Base-by-base conservation (phyloP, 225 moss, liverwort and hornwort genomes). In the Marchantia paleacea region DNA sequence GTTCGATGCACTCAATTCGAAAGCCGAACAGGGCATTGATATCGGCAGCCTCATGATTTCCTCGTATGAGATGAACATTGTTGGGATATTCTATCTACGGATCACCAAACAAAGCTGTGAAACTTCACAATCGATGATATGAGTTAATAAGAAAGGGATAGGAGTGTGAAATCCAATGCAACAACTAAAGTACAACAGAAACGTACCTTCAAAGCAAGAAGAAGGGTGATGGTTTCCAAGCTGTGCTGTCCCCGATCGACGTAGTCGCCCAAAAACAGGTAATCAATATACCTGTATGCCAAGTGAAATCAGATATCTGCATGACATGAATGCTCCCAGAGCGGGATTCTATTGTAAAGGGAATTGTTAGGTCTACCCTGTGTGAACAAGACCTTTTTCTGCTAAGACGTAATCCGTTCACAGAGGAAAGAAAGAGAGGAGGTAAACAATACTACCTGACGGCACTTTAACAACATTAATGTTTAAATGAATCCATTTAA, bases 1-100 rank as follows among this genome's bases (percentile, higher is more conserved):
- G 83, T 65, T 99, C 97, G 80, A 99, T 95, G 78, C 95, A 99
- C 80, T 99, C 97, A 54, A 99, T 95, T 31, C 97, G 95, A 49
- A 99, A 99, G 25, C 97, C 97, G 76, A 99, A 99, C 3, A 99
- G 82, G 30, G 95, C 97, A 89, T 99, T 99, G 31, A 99, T 95
- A 75, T 99, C 95, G 16, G 95, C 95, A 91, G 97, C 97, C 78
- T 99, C 97, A 80, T 99, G 97, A 73, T 99, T 99, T 86, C 97
- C 97, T 57, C 97, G 82, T 65, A 99, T 99, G 14, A 99, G 90
- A 68, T 95, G 95, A 7, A 99, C 86, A 70, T 93, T 99, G 0
- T 76, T 95, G 54, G 97, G 97, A 66, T 99, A 99, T 55, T 99
- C 95, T 69, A 95, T 85, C 95, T 97, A 88, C 39, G 47, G 26